phyloP scores from a whole-genome alignment of 106 monocot genomes.

The Iris macrosiphon region DNA sequence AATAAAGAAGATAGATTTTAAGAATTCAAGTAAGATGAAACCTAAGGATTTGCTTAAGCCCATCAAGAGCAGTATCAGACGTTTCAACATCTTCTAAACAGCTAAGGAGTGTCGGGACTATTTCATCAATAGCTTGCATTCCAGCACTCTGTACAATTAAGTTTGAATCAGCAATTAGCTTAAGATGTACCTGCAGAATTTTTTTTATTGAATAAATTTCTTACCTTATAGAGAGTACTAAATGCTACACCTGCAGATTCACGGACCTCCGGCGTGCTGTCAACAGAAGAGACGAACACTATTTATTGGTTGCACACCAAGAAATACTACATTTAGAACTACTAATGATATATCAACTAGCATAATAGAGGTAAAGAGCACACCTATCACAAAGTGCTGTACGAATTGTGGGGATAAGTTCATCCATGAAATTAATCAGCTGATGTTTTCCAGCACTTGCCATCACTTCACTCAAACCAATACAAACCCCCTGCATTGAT shows the following conservation, averaged over 20 bases:
- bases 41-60: constrained; percentile 96
- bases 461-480: constrained; percentile 99
- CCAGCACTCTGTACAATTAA: constrained; percentile 72
- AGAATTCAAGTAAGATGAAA: no score
- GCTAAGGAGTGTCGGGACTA: constrained; percentile 78
- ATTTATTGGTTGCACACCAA: not conserved
- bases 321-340: not conserved
- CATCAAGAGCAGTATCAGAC: constrained; percentile 92
- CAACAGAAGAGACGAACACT: not conserved
- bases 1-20: constrained; percentile 8
- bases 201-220: not conserved
- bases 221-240: constrained; percentile 99
- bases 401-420: constrained; percentile 93
- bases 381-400: constrained; percentile 98
- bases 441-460: constrained; percentile 94
- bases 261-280: constrained; percentile 79
- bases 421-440: constrained; percentile 82
- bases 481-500: constrained; percentile 74
- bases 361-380: constrained; percentile 9
- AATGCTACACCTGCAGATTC: constrained; percentile 97
- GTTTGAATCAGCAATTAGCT: constrained; percentile 2
- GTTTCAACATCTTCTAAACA: constrained; percentile 83
- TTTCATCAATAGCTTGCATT: constrained; percentile 99
- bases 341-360: not conserved
- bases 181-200: not conserved